Evolutionary conservation across 31 red algal genomes (phyloP).

Genomic region (Asparagopsis taxiformis): DNA sequence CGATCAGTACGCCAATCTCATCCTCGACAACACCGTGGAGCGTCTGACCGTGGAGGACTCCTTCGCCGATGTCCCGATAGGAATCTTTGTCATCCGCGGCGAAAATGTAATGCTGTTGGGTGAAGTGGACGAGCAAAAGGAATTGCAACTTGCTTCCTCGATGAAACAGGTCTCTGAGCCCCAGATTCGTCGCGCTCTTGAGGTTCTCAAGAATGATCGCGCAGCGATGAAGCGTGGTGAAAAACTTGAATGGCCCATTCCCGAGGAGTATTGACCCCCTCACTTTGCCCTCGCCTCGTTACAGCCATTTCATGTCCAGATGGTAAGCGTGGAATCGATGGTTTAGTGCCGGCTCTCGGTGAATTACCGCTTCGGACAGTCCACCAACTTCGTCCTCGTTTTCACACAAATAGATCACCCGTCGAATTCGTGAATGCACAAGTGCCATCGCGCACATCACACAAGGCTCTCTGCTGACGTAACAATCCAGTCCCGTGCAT

Average conservation of each 20-base stretch:
- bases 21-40: slow-evolving; percentile 89
- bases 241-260: slow-evolving; percentile 77
- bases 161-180: slow-evolving; percentile 73
- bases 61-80: slow-evolving; percentile 89
- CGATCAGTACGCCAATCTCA: slow-evolving; percentile 98
- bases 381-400: slow-evolving; percentile 48
- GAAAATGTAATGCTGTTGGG: slow-evolving; percentile 98
- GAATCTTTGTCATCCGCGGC: slow-evolving; percentile 90
- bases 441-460: slow-evolving; percentile 92
- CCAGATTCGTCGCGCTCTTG: slow-evolving; percentile 68
- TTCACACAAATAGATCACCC: slow-evolving; percentile 45
- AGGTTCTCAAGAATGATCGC: slow-evolving; percentile 32
- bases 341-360: slow-evolving; percentile 50
- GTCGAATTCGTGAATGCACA: slow-evolving; percentile 77
- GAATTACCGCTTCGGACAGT: slow-evolving; percentile 39
- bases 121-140: slow-evolving; percentile 76
- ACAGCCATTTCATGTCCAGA: too few relatives aligned
- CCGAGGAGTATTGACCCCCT: slow-evolving; percentile 51
- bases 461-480: slow-evolving; percentile 79
- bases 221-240: slow-evolving; percentile 36
- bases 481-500: slow-evolving; percentile 81
- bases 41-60: slow-evolving; percentile 78
- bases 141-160: slow-evolving; percentile 29
- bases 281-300: neutral
- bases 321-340: slow-evolving; percentile 69